Conservation (phyloP, 176 grass and related monocot species). For the Phyllostachys edulis region DNA sequence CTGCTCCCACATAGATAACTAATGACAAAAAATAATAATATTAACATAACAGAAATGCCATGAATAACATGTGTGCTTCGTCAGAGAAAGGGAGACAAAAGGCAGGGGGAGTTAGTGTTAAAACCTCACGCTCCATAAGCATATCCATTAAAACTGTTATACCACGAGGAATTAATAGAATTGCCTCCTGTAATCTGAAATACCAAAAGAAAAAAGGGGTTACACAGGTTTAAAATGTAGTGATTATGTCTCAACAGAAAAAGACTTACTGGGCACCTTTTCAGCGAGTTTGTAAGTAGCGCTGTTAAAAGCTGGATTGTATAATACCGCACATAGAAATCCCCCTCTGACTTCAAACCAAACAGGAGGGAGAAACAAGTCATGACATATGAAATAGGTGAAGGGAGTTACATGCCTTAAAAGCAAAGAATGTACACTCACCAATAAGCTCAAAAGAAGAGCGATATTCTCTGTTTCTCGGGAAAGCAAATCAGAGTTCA, state of each 20-base stretch:
- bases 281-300: conserved; percentile 86
- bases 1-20: background rate
- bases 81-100: conserved; percentile 2
- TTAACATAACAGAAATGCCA: conserved; percentile 3
- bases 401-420: background rate
- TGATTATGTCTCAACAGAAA: conserved; percentile 26
- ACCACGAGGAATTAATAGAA: conserved; percentile 96
- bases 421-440: conserved; percentile 36
- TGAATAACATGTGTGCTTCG: conserved; percentile 10
- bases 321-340: conserved; percentile 98
- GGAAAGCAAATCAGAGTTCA: conserved; percentile 94
- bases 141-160: conserved; percentile 98
- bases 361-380: conserved; percentile 6
- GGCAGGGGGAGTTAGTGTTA: background rate
- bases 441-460: conserved; percentile 92
- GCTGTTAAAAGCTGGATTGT: conserved; percentile 97
- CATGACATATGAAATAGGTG: conserved; percentile 14
- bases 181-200: conserved; percentile 89
- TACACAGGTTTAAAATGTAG: conserved; percentile 22
- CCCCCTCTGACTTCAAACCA: conserved; percentile 86
- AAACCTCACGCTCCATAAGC: conserved; percentile 99
- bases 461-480: conserved; percentile 89
- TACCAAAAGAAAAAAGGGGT: conserved; percentile 35
- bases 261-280: conserved; percentile 73
- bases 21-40: background rate